These are phyloP conservation scores for Epicoccum sorghinum DNA, from an alignment of 2,329 filamentous ascomycete species.

Conservation along the genomic window DNA sequence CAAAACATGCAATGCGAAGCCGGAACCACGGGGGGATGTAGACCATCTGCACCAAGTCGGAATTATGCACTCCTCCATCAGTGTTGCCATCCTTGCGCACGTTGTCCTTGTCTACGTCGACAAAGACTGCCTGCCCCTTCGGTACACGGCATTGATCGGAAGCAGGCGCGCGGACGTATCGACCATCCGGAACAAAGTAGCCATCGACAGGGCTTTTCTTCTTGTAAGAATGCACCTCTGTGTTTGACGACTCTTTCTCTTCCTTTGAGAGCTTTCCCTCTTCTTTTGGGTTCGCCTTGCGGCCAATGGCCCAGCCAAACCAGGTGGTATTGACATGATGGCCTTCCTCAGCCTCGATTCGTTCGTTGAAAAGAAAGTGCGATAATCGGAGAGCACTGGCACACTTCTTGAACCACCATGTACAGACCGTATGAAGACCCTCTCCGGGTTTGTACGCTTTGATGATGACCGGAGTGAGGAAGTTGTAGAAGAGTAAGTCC, in stretches of 20 bases:
- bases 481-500: conserved; percentile 95
- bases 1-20: conserved; percentile 80
- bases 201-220: conserved; percentile 48
- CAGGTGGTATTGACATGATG: conserved; percentile 66
- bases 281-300: conserved; percentile 44
- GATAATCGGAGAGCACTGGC: conserved; percentile 80
- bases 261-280: too few relatives aligned
- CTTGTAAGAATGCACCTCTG: too few relatives aligned
- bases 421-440: conserved; percentile 82
- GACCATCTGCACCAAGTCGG: conserved; percentile 58
- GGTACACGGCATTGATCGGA: conserved; percentile 95
- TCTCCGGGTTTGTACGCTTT: conserved; percentile 85
- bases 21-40: conserved; percentile 87
- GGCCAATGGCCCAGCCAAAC: conserved; percentile 59
- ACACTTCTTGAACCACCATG: conserved; percentile 94
- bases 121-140: conserved; percentile 80
- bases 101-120: conserved; percentile 74
- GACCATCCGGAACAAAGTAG: conserved; percentile 72
- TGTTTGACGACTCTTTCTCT: too few relatives aligned
- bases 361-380: conserved; percentile 90
- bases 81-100: conserved; percentile 65
- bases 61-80: conserved; percentile 48
- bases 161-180: conserved; percentile 88
- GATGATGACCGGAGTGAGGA: conserved; percentile 87
- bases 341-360: conserved; percentile 81